Evolutionary conservation across 2,329 filamentous ascomycete species (phyloP).

Genomic region (Falciphora oryzae): DNA sequence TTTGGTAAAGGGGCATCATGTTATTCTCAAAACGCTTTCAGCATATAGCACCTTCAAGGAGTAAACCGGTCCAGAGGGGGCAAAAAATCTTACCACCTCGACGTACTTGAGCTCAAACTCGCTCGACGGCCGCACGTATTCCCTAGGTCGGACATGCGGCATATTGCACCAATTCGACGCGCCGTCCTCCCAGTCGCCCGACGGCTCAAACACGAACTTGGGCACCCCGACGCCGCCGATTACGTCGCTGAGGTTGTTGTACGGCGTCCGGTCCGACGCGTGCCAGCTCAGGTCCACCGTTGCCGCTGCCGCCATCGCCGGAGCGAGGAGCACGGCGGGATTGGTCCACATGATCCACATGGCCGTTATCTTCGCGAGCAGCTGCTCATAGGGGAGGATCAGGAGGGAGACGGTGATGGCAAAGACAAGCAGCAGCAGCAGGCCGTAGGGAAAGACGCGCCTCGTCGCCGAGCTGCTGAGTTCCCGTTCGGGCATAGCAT

Average conservation of each 20-base stretch:
- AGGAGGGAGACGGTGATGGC: not conserved
- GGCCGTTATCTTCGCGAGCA: not conserved
- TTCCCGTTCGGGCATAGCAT: not conserved
- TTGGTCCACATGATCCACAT: not conserved
- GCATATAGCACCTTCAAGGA: not conserved
- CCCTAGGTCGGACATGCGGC: conserved; percentile 66
- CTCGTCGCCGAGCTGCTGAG: not conserved
- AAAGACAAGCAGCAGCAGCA: not conserved
- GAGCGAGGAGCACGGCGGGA: not conserved
- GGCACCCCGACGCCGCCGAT: conserved; percentile 47
- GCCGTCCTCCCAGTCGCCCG: conserved; percentile 48
- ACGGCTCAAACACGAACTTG: conserved; percentile 69
- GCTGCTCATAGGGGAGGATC: not conserved
- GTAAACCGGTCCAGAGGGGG: not conserved
- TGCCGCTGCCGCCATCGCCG: conserved; percentile 9
- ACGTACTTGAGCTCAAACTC: conserved; percentile 68
- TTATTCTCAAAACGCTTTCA: not conserved
- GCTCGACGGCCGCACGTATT: conserved; percentile 51
- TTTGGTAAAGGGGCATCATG: not conserved
- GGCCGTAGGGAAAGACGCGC: not conserved
- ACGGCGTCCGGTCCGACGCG: conserved; percentile 19
- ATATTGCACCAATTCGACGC: conserved; percentile 83
- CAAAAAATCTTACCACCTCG: conserved; percentile 52
- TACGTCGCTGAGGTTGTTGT: conserved; percentile 25
- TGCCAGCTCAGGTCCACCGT: conserved; percentile 22